These are phyloP conservation scores for Hyaloscypha finlandica DNA, from an alignment of 495 filamentous ascomycete species.

Conservation along the genomic window DNA sequence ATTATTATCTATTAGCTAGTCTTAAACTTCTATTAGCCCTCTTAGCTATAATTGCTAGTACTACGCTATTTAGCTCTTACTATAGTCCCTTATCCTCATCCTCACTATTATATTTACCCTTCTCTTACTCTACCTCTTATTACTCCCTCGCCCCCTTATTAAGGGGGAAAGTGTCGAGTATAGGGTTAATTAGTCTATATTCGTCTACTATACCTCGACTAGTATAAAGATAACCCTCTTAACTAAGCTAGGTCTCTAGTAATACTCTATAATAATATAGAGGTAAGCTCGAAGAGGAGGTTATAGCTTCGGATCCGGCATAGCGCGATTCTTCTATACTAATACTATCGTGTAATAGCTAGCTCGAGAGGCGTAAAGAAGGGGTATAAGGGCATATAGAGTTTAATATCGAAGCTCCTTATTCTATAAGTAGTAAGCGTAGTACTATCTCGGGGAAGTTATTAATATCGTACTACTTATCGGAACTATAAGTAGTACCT, in stretches of 20 bases:
- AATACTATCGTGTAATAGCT: slow-evolving; percentile 15
- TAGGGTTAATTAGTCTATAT: slow-evolving; percentile 19
- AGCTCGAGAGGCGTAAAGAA: slow-evolving; percentile 11
- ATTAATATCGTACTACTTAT: slow-evolving; percentile 30
- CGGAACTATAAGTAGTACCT: slow-evolving; percentile 9
- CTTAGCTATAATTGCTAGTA: slow-evolving; percentile 6
- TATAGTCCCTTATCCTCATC: slow-evolving; percentile 11
- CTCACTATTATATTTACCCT: not conserved
- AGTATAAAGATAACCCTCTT: too few species aligned
- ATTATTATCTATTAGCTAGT: too few species aligned
- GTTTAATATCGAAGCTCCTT: slow-evolving; percentile 13
- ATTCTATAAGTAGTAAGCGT: slow-evolving; percentile 17
- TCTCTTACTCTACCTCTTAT: slow-evolving; percentile 12
- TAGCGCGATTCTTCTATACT: too few species aligned
- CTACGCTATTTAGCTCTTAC: slow-evolving; percentile 18
- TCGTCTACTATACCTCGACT: slow-evolving; percentile 3
- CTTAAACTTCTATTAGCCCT: slow-evolving; percentile 4
- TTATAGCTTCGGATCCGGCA: too few species aligned
- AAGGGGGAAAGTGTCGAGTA: slow-evolving; percentile 13
- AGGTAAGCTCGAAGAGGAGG: too few species aligned
- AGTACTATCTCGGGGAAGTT: slow-evolving; percentile 19
- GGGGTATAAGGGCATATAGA: not conserved
- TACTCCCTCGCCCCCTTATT: slow-evolving; percentile 9
- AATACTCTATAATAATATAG: too few species aligned
- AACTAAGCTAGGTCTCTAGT: too few species aligned